Evolutionary conservation across 169 alveolate genomes (phyloP), one percentile per base, ranked within the genome.

Genomic region (Plasmodium relictum): DNA sequence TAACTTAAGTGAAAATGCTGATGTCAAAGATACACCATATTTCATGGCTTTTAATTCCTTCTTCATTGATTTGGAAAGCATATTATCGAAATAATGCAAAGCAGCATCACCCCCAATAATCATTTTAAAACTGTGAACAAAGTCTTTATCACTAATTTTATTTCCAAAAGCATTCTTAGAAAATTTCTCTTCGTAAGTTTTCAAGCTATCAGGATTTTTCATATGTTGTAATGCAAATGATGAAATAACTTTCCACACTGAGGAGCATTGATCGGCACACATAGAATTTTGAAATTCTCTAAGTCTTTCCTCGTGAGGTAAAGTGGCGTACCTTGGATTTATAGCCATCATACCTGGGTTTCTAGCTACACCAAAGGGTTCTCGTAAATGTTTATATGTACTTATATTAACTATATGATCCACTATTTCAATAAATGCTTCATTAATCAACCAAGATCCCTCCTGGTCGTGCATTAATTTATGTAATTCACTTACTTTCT

Each of bases 231-330:
- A 76, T 8, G 95, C 93, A 83, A 94, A 94, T 24, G 95, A 88
- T 58, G 93, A 66, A 12, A 94, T 72, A 5, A 93, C 88, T 80
- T 88, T 92, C 96, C 96, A 94, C 44, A 94, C 88, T 37, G 96
- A 76, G 37, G 93, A 88, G 59, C 96, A 94, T 37, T 94, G 96
- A 61, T 94, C 93, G 54, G 93, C 93, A 54, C 96, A 94, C 95
- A 92, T 92, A n/a, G 94, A 88, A 50, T 94, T 93, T 58, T 94
- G 96, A 70, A 94, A 65, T 74, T 94, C 96, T 24, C 73, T 73
- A 41, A 87, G 66, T 68, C 96, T 85, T 7, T 94, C 95, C 48
- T 92, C 96, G 65, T 76, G 86, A 9, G 94, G 20, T 94, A 94
- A 73, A 6, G 80, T 2, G 6, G 83, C 76, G 87, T 94, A 94